Evolutionary conservation across 306 rosid genomes (phyloP), one percentile per base, ranked within the genome.

Genomic region (Lithocarpus polystachyus): DNA sequence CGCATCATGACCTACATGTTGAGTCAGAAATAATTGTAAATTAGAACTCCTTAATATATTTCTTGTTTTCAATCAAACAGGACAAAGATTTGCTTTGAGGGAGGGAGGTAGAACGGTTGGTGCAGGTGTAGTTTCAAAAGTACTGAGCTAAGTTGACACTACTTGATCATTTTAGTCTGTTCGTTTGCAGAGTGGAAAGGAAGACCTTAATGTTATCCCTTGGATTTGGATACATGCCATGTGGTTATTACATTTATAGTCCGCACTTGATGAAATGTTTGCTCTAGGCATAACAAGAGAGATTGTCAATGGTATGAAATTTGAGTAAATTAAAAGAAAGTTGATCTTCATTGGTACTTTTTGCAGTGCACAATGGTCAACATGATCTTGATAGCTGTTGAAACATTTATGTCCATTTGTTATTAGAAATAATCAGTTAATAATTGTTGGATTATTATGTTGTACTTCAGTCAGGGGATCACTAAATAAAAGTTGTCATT

Each of bases 61-160:
- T 73, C 53, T 75, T 81, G 64, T 59, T 57, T 2, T 83, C 65
- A 54, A 22, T 77, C 68, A 77, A 73, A 52, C 94, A 96, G 99
- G 99, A 80, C 99, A 96, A 90, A 87, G 99, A 90, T 96, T 95
- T 93, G 98, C 98, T 51, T 87, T 96, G 85, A 89, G 99, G 86
- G 99, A 96, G 85, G 99, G 99, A 51, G 98, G 99, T 43, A 96
- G 99, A 86, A 96, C 99, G 6, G 99, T 96, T 64, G 99, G 99
- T 79, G 99, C 99, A 1, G 99, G 99, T 68, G 99, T 96, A 80
- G 99, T 96, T 70, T 93, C 99, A 5, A 96, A 96, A 91, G 92
- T 93, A 81, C 64, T 93, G 80, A 87, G 77, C 85, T 86, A 85
- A 89, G 84, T 33, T 67, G 72, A 29, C n/a, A 6, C 26, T 19